phyloP scores from a whole-genome alignment of 2,329 filamentous ascomycete genomes.

The Phaeosphaeriaceae sp. region DNA sequence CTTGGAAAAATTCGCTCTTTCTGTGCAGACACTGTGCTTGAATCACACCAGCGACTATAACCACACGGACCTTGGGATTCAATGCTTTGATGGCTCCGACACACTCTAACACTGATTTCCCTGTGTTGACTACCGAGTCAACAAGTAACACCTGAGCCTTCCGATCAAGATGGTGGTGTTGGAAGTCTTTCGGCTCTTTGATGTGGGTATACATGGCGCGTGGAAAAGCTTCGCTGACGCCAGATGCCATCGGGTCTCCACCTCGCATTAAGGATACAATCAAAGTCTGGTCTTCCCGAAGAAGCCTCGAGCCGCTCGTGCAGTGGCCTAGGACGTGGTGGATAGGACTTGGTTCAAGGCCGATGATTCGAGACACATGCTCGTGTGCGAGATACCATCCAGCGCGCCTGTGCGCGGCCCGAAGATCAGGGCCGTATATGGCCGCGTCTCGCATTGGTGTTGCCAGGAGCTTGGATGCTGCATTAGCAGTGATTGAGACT shows the following conservation, averaged over 20 bases:
- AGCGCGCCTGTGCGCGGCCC: constrained; percentile 57
- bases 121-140: neutral
- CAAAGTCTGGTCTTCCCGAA: constrained; percentile 57
- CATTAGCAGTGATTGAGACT: too few relatives aligned
- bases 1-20: neutral
- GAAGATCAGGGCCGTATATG: constrained; percentile 55
- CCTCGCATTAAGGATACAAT: constrained; percentile 71
- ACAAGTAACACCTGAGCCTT: neutral
- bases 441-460: constrained; percentile 62
- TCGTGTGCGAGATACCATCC: constrained; percentile 64
- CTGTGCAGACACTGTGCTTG: constrained; percentile 51
- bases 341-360: constrained; percentile 59
- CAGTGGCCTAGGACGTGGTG: constrained; percentile 60
- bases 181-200: neutral
- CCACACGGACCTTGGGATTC: neutral
- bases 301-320: constrained; percentile 57
- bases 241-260: constrained; percentile 68
- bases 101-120: neutral
- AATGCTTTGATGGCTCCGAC: neutral
- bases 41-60: constrained; percentile 57
- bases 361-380: constrained; percentile 57
- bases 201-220: constrained; percentile 61
- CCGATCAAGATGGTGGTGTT: neutral
- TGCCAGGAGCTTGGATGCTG: constrained; percentile 63
- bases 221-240: constrained; percentile 63